Percentiles rank a stretch among this genome's conserved stretches.
phyloP scores from a whole-genome alignment of 441 rosid genomes.

The Pelargonium citronellum region DNA sequence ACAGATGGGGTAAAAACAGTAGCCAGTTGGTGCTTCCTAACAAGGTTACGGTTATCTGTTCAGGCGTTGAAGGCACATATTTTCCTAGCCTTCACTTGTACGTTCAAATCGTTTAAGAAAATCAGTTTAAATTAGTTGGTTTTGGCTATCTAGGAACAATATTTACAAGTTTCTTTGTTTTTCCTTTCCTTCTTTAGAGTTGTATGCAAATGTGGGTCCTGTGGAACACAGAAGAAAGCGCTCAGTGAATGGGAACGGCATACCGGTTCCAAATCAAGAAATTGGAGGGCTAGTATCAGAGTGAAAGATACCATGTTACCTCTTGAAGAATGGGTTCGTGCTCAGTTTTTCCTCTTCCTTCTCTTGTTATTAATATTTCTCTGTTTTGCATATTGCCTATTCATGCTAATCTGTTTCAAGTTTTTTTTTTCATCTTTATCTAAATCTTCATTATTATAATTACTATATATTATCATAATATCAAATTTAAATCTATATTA shows the following conservation, averaged over 20 bases:
- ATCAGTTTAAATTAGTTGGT: not conserved
- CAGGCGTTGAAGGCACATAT: conserved; percentile 87
- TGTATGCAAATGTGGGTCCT: conserved; percentile 73
- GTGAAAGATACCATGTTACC: conserved; percentile 88
- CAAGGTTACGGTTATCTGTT: conserved; percentile 79
- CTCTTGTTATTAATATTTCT: too few species aligned
- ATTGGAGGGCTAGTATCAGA: conserved; percentile 78
- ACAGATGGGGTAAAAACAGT: conserved; percentile 48
- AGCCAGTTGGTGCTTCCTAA: conserved; percentile 50
- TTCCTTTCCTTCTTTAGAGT: not conserved
- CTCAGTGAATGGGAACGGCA: conserved; percentile 98
- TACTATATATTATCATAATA: too few species aligned
- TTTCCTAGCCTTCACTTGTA: conserved; percentile 94
- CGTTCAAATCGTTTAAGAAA: conserved; percentile 29
- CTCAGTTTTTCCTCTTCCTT: not conserved
- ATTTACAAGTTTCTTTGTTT: not conserved
- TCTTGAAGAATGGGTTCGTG: conserved; percentile 92
- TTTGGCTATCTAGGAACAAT: not conserved
- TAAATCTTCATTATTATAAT: too few species aligned
- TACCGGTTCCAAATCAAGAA: conserved; percentile 77
- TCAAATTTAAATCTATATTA: too few species aligned
- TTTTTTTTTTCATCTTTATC: too few species aligned
- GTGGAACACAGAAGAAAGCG: conserved; percentile 83
- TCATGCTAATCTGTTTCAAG: too few species aligned
- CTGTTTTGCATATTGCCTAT: too few species aligned